phyloP scores from a whole-genome alignment of 2,329 filamentous ascomycete species.

The Fusarium armeniacum region DNA sequence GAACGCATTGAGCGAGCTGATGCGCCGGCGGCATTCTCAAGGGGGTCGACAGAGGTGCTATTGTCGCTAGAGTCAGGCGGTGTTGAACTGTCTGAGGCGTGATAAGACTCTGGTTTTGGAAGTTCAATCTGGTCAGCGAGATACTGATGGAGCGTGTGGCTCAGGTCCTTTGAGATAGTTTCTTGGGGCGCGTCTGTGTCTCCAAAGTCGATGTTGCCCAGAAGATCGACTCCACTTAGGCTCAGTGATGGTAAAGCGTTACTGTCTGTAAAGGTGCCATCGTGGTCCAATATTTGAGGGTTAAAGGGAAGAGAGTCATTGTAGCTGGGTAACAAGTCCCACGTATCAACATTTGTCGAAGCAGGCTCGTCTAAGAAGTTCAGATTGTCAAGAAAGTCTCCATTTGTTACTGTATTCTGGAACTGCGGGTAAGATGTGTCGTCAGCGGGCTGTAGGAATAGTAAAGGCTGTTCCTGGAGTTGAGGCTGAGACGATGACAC shows the following conservation, averaged over 20 bases:
- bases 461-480: conserved; percentile 13
- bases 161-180: conserved; percentile 51
- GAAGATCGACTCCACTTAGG: conserved; percentile 50
- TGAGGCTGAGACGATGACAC: conserved; percentile 11
- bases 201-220: conserved; percentile 54
- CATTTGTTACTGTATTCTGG: conserved; percentile 16
- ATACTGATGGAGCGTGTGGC: conserved; percentile 48
- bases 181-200: conserved; percentile 49
- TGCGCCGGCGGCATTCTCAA: conserved; percentile 23
- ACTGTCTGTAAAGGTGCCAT: conserved; percentile 22
- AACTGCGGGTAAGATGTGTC: conserved; percentile 16
- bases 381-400: conserved; percentile 52
- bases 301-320: conserved; percentile 34
- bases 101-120: conserved; percentile 20
- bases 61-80: conserved; percentile 44
- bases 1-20: conserved; percentile 37
- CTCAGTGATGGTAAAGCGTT: conserved; percentile 28
- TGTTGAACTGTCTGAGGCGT: conserved; percentile 42
- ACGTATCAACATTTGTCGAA: conserved; percentile 52
- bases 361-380: conserved; percentile 54
- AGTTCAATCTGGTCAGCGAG: conserved; percentile 43
- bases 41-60: conserved; percentile 40
- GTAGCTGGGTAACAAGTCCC: conserved; percentile 56
- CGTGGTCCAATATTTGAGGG: conserved; percentile 34
- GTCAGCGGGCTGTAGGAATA: conserved; percentile 11